Evolutionary conservation across 805 yeast species (phyloP), one percentile per base, ranked within the genome.

Genomic region (Monosporozyma aerobia): DNA sequence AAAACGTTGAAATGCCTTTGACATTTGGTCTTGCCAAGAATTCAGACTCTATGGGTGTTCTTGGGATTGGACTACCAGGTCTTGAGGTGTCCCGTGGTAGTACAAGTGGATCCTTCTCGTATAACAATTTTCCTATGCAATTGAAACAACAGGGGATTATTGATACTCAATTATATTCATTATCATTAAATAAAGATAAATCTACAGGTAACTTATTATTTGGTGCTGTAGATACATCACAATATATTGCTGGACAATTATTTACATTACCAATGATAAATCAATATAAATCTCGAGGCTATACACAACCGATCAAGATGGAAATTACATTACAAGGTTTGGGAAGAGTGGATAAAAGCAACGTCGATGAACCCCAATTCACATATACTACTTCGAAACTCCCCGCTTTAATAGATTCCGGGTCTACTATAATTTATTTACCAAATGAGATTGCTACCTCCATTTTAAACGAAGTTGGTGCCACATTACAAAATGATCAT

Each of bases 21-120:
- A 79, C 88, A 5, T 77, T 90, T 66, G 97, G 95, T 1, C 80
- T 89, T 30, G 95, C 87, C 3, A 79, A 80, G 61, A 65, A 68
- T 37, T 78, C 87, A 1, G 79, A 80, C 56, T 80, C 90, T 4
- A 67, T 68, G 49, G 92, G 95, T 53, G 90, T 88, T 53, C 80
- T 81, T 46, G 80, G 78, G 48, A 64, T 75, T 11, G 71, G 77
- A 2, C 74, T 83, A 30, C 69, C 77, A 11, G 84, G 80, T 25
- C 75, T 85, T 50, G 95, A 89, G 66, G 73, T 69, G 54, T 62
- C 75, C 2, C 67, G 69, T 35, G 45, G 35, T 10, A 19, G 41
- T 86, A 66, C 68, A 19, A 69, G 60, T 65, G 35, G 29, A 10
- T 55, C 64, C 13, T 77, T 75, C 59, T 67, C 67, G 14, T 88